These are phyloP conservation scores for Colletotrichum viniferum DNA, from an alignment of 2,329 filamentous ascomycete species.

Conservation along the genomic window DNA sequence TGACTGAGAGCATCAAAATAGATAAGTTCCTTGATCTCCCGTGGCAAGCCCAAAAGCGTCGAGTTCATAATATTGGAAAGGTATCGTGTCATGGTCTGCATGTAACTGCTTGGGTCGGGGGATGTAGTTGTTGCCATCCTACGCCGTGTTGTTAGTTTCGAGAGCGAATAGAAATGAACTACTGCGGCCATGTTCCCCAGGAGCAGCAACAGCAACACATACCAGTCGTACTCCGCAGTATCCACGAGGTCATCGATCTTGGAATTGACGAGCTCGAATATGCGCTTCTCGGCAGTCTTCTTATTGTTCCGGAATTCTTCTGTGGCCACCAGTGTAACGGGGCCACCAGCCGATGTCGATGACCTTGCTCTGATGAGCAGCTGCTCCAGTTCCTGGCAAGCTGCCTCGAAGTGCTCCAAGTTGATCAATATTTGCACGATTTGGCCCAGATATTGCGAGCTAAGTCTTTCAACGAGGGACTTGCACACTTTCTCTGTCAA, in stretches of 20 bases:
- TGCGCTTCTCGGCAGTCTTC: slow-evolving; percentile 95
- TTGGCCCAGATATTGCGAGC: slow-evolving; percentile 92
- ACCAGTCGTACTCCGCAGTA: slow-evolving; percentile 97
- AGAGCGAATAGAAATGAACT: background rate
- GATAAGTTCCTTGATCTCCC: slow-evolving; percentile 95
- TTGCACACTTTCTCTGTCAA: slow-evolving; percentile 91
- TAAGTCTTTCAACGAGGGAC: slow-evolving; percentile 84
- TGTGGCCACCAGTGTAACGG: slow-evolving; percentile 81
- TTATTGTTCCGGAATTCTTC: slow-evolving; percentile 88
- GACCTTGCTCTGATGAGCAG: slow-evolving; percentile 85
- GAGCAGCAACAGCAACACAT: slow-evolving; percentile 14
- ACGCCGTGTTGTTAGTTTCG: background rate
- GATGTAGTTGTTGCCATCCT: slow-evolving; percentile 62
- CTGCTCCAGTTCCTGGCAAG: slow-evolving; percentile 87
- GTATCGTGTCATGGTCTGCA: slow-evolving; percentile 92
- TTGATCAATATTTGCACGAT: slow-evolving; percentile 99
- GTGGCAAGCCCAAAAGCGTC: slow-evolving; percentile 88
- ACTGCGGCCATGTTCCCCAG: background rate
- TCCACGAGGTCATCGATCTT: slow-evolving; percentile 98
- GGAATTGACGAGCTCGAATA: slow-evolving; percentile 97
- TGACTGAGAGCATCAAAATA: slow-evolving; percentile 97
- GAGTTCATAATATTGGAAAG: slow-evolving; percentile 96
- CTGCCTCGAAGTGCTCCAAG: slow-evolving; percentile 93
- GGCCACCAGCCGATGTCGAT: slow-evolving; percentile 79
- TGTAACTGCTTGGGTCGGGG: slow-evolving; percentile 85